Evolutionary conservation across 306 rosid genomes (phyloP), one percentile per base, ranked within the genome.

Genomic region (Phaseolus lunatus): DNA sequence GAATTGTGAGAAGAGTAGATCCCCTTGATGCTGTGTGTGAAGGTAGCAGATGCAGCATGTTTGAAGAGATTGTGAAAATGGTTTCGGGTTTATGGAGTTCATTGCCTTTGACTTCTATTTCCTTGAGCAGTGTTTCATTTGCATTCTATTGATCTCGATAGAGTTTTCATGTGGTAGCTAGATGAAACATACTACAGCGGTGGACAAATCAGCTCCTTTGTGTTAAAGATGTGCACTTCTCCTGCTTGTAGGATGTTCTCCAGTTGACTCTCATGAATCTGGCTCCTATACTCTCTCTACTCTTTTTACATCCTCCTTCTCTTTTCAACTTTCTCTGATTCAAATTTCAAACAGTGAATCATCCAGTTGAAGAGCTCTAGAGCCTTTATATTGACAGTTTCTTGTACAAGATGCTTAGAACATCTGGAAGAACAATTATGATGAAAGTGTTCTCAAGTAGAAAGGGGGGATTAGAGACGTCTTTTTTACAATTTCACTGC

Each of bases 141-240:
- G 67, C 89, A 87, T 61, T 78, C 83, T 70, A 70, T 85, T 68
- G 94, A 89, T 79, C 83, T 86, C 74, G 85, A 86, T 47, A 85
- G 89, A 19, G 77, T 92, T 41, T 88, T 85, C 67, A n/a, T 86
- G 90, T 41, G 92, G 88, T 61, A 92, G 92, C 61, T 88, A 88
- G 94, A 84, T 87, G 61, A 92, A 89, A 83, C 87, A 89, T 77
- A 91, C 89, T 43, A 85, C 90, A 9, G 57, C 86, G 58, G 91
- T n/a, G 24, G 5, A 10, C 61, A 9, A 54, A 54, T 20, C 29
- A 52, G 5, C 54, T n/a, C 20, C 54, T n/a, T 19, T 47, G 2
- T 14, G 15, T 47, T 47, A 47, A 47, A 15, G 7, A 3, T 15
- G 52, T 47, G 52, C 8, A 37, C 41, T 37, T 41, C 14, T 41